Evolutionary conservation across 306 rosid genomes (phyloP).

Genomic region (Cucurbita maxima): DNA sequence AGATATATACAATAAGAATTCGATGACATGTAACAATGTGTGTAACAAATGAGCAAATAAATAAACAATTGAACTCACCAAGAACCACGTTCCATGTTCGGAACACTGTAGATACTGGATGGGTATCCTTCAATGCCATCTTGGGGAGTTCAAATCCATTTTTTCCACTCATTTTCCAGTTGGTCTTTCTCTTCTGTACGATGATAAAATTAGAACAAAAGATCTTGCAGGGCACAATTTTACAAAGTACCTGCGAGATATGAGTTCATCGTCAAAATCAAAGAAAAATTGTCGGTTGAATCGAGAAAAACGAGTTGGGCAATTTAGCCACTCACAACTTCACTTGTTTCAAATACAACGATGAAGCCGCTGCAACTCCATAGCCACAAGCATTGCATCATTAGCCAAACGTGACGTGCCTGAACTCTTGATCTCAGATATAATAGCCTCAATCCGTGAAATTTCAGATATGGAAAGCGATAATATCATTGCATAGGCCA

Average conservation of each 20-base stretch:
- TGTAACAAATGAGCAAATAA: not conserved
- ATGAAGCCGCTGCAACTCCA: constrained; percentile 87
- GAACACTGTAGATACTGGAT: not conserved
- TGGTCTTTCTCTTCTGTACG: not conserved
- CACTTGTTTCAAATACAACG: constrained; percentile 33
- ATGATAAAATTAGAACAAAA: not conserved
- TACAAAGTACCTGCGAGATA: not conserved
- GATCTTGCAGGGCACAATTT: not conserved
- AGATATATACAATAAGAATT: not conserved
- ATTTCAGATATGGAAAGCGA: constrained; percentile 68
- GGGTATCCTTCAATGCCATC: not conserved
- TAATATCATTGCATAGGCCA: constrained; percentile 72
- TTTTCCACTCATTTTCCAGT: not conserved
- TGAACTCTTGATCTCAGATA: constrained; percentile 67
- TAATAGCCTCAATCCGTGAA: constrained; percentile 51
- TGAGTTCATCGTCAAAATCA: not conserved
- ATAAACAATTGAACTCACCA: constrained; percentile 1
- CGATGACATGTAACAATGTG: not conserved
- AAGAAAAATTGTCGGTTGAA: not conserved
- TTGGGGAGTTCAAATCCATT: not conserved
- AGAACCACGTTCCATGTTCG: not conserved
- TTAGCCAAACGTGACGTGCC: constrained; percentile 41
- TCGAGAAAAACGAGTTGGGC: not conserved
- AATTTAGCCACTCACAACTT: not conserved
- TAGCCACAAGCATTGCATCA: constrained; percentile 57